Evolutionary conservation across 2,329 filamentous ascomycete species (phyloP).

Genomic region (Mycosphaerelloides madeirae): DNA sequence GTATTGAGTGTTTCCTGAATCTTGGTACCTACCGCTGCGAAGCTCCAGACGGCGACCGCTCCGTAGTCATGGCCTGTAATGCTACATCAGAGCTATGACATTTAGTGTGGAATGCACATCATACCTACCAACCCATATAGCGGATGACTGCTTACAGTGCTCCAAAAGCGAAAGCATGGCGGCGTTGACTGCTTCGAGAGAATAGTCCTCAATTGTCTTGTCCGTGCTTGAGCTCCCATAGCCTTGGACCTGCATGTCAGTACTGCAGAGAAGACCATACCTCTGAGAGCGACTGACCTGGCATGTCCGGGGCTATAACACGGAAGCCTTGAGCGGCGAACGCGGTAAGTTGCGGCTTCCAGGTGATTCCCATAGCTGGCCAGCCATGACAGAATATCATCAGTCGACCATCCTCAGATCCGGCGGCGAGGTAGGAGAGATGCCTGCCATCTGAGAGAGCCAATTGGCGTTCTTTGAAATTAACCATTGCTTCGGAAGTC

Average conservation of each 20-base stretch:
- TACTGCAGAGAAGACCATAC: no score
- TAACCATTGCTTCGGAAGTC: neutral
- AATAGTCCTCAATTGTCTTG: constrained; percentile 26
- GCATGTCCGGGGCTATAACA: constrained; percentile 29
- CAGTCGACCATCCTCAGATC: constrained; percentile 13
- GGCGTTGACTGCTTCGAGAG: neutral
- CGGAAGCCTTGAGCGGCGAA: constrained; percentile 25
- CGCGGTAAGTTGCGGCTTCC: constrained; percentile 31
- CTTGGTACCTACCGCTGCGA: constrained; percentile 22
- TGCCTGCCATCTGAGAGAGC: constrained; percentile 6
- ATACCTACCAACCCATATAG: no score
- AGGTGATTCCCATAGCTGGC: constrained; percentile 32
- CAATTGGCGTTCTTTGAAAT: neutral
- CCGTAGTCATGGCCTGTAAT: neutral
- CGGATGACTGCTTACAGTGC: no score
- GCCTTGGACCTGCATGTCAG: constrained; percentile 11
- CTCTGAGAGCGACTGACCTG: constrained; percentile 3
- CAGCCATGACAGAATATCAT: constrained; percentile 25
- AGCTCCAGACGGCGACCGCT: constrained; percentile 25
- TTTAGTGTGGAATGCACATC: constrained; percentile 15
- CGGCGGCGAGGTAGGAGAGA: constrained; percentile 15
- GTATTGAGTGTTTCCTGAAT: constrained; percentile 23
- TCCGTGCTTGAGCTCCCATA: constrained; percentile 31
- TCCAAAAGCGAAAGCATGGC: no score
- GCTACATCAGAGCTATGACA: constrained; percentile 10